These are phyloP conservation scores for Podila minutissima DNA, from an alignment of 192 early-diverging fungal species.

Conservation along the genomic window DNA sequence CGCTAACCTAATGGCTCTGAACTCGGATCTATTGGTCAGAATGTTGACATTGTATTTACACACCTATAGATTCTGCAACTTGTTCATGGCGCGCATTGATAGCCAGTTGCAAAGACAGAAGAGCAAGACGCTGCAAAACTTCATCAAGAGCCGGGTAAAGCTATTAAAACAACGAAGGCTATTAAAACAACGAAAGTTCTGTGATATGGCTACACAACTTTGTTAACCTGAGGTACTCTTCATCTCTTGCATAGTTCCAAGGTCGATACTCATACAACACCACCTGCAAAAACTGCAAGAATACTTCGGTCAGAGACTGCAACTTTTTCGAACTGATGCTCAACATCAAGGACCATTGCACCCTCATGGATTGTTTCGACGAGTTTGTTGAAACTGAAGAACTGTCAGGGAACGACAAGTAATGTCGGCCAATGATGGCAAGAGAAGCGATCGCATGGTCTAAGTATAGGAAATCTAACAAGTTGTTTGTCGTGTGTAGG, in stretches of 20 bases:
- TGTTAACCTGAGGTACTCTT: background rate
- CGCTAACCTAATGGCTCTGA: background rate
- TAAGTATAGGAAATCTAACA: too few relatives aligned
- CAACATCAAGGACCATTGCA: constrained; percentile 46
- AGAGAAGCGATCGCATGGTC: background rate
- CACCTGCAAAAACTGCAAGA: constrained; percentile 45
- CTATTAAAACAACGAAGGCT: background rate
- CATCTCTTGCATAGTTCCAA: constrained; percentile 24
- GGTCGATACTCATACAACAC: constrained; percentile 44
- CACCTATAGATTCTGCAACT: constrained; percentile 35
- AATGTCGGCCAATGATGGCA: background rate
- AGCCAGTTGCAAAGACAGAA: constrained; percentile 31
- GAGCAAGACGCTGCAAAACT: constrained; percentile 7
- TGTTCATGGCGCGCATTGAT: constrained; percentile 48
- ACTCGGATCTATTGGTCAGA: background rate
- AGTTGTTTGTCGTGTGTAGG: background rate
- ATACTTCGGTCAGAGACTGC: constrained; percentile 21
- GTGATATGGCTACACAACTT: background rate
- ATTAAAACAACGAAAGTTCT: background rate
- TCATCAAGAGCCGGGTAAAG: constrained; percentile 31
- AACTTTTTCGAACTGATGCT: constrained; percentile 42
- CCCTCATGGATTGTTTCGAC: constrained; percentile 40
- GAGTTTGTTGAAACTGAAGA: constrained; percentile 47
- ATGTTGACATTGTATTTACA: background rate
- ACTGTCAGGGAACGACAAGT: constrained; percentile 38